Conservation (phyloP, 352 stramenopile genomes). For the Sclerospora graminicola region DNA sequence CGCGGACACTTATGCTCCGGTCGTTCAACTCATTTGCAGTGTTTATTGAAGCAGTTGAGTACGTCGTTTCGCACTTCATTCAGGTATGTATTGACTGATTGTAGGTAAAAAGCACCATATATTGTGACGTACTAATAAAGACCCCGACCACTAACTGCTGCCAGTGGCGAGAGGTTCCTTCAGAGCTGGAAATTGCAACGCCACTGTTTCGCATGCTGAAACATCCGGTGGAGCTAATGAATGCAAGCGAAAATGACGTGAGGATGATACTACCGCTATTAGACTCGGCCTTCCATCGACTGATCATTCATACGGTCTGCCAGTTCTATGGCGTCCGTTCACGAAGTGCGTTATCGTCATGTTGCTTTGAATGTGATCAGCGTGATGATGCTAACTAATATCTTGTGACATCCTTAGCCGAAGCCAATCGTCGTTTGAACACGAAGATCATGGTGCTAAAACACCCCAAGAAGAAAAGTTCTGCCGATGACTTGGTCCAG, state of each 20-base stretch:
- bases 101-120: neutral
- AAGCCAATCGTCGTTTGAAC: slow-evolving; percentile 53
- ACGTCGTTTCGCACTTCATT: slow-evolving; percentile 71
- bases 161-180: slow-evolving; percentile 69
- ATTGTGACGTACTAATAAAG: neutral
- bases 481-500: slow-evolving; percentile 33
- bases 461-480: slow-evolving; percentile 40
- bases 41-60: slow-evolving; percentile 75
- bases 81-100: slow-evolving; percentile 31
- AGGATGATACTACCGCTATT: slow-evolving; percentile 62
- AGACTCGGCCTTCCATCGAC: slow-evolving; percentile 78
- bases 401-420: slow-evolving; percentile 24
- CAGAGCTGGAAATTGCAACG: slow-evolving; percentile 52
- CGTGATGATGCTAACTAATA: slow-evolving; percentile 5
- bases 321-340: slow-evolving; percentile 83
- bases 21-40: slow-evolving; percentile 55
- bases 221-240: slow-evolving; percentile 51
- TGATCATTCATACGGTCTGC: slow-evolving; percentile 83
- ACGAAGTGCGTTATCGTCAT: slow-evolving; percentile 41
- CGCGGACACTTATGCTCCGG: slow-evolving; percentile 52
- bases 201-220: slow-evolving; percentile 47
- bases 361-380: neutral
- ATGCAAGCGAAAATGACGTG: slow-evolving; percentile 49
- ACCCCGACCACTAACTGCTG: neutral
- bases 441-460: slow-evolving; percentile 81